Percentiles rank a stretch among this genome's conserved stretches.
Evolutionary conservation across 176 grass and related monocot species (phyloP).

Genomic region (Oryza meyeriana): DNA sequence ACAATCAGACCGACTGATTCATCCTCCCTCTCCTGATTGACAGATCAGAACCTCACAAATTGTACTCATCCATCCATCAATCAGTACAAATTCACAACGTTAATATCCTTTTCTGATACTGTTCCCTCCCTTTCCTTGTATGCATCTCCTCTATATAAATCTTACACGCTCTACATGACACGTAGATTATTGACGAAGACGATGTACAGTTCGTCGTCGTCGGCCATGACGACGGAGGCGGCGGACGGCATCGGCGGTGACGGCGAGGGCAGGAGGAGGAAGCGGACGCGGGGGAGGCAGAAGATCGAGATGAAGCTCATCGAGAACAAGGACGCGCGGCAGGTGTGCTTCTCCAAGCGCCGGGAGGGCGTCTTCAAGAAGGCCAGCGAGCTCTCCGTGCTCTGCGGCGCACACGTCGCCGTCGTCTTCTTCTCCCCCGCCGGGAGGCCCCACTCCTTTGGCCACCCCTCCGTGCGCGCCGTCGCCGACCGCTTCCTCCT

Average conservation of each 20-base stretch:
- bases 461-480: slow-evolving; percentile 44
- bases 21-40: not conserved
- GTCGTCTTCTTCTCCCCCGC: slow-evolving; percentile 64
- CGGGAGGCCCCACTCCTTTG: slow-evolving; percentile 43
- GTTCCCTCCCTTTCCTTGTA: not conserved
- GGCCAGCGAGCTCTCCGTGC: slow-evolving; percentile 54
- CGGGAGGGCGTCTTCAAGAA: slow-evolving; percentile 61
- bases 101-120: not conserved
- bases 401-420: slow-evolving; percentile 50
- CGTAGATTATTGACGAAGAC: not conserved
- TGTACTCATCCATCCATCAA: not conserved
- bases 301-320: slow-evolving; percentile 75
- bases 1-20: not conserved
- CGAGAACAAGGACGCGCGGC: slow-evolving; percentile 13
- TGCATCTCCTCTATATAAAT: not conserved
- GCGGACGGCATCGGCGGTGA: slow-evolving; percentile 16
- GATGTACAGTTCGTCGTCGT: not conserved
- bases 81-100: not conserved
- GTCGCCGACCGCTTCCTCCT: slow-evolving; percentile 31
- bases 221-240: not conserved
- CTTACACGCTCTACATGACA: not conserved
- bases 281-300: slow-evolving; percentile 49
- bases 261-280: slow-evolving; percentile 3
- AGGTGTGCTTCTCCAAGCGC: slow-evolving; percentile 77
- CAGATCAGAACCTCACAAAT: not conserved